Evolutionary conservation across 164 flowering plant genomes (phyloP).

Genomic region (Chloranthus sessilifolius): DNA sequence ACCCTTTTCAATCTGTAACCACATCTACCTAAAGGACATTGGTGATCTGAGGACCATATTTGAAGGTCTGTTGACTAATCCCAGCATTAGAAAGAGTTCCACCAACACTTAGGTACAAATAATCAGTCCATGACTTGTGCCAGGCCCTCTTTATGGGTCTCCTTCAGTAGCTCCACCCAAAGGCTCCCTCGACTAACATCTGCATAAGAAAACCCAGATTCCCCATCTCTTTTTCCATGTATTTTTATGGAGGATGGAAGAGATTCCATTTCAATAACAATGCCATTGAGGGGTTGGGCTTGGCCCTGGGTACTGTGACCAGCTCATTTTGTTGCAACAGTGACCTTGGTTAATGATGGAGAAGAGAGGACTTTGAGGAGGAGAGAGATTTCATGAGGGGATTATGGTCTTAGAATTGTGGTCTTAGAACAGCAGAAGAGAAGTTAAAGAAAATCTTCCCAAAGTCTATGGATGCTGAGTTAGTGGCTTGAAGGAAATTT

Average conservation of each 20-base stretch:
- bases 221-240: slow-evolving; percentile 9
- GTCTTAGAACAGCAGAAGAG: no score
- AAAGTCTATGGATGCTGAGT: slow-evolving; percentile 24
- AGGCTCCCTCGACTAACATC: slow-evolving; percentile 41
- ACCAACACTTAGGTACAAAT: slow-evolving; percentile 34
- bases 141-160: slow-evolving; percentile 25
- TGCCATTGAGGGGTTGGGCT: slow-evolving; percentile 34
- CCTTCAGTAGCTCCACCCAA: slow-evolving; percentile 36
- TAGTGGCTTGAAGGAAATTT: slow-evolving; percentile 22
- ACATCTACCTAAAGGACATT: slow-evolving; percentile 40
- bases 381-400: slow-evolving; percentile 26
- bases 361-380: slow-evolving; percentile 19
- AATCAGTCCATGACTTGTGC: slow-evolving; percentile 52
- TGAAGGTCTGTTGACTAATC: slow-evolving; percentile 47
- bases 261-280: slow-evolving; percentile 34
- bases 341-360: slow-evolving; percentile 23
- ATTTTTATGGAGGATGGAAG: slow-evolving; percentile 24
- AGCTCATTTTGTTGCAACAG: slow-evolving; percentile 35
- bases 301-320: slow-evolving; percentile 41
- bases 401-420: slow-evolving; percentile 25
- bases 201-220: slow-evolving; percentile 20
- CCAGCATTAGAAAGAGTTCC: slow-evolving; percentile 51
- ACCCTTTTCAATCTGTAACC: slow-evolving; percentile 32
- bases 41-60: slow-evolving; percentile 42
- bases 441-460: slow-evolving; percentile 28